Conservation (phyloP, 2,329 filamentous ascomycete species). For the Monosporascus sp. region DNA sequence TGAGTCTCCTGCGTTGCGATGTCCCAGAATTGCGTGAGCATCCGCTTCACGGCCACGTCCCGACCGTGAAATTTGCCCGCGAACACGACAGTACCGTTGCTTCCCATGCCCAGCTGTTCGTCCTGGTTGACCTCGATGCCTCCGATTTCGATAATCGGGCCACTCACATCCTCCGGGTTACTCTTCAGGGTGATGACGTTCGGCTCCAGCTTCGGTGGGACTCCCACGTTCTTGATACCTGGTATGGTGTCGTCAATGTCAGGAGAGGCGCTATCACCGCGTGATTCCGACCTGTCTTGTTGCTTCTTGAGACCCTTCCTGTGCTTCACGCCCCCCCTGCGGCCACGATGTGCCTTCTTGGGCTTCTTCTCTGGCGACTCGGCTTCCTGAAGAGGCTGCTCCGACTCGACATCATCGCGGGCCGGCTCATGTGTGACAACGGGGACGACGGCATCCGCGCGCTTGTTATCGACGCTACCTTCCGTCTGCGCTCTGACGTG, state of each 20-base stretch:
- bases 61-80: conserved; percentile 90
- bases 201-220: conserved; percentile 50
- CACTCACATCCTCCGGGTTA: conserved; percentile 55
- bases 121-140: conserved; percentile 60
- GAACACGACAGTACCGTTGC: conserved; percentile 95
- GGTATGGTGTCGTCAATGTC: conserved; percentile 45
- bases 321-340: conserved; percentile 66
- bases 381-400: conserved; percentile 21
- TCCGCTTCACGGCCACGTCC: conserved; percentile 91
- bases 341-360: conserved; percentile 64
- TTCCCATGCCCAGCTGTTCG: conserved; percentile 68
- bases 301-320: conserved; percentile 54
- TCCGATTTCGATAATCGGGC: conserved; percentile 55
- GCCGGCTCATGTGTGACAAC: conserved; percentile 12
- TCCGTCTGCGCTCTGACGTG: not conserved
- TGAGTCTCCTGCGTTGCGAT: conserved; percentile 92
- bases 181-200: conserved; percentile 54
- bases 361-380: conserved; percentile 48
- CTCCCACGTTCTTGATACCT: conserved; percentile 55
- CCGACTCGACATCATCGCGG: conserved; percentile 7
- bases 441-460: conserved; percentile 8
- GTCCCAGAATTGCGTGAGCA: conserved; percentile 94
- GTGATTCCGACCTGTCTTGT: conserved; percentile 43
- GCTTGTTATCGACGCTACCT: conserved; percentile 7
- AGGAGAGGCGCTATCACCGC: conserved; percentile 38